phyloP scores from a whole-genome alignment of 2,329 filamentous ascomycete genomes.

The Penicillium sp. region DNA sequence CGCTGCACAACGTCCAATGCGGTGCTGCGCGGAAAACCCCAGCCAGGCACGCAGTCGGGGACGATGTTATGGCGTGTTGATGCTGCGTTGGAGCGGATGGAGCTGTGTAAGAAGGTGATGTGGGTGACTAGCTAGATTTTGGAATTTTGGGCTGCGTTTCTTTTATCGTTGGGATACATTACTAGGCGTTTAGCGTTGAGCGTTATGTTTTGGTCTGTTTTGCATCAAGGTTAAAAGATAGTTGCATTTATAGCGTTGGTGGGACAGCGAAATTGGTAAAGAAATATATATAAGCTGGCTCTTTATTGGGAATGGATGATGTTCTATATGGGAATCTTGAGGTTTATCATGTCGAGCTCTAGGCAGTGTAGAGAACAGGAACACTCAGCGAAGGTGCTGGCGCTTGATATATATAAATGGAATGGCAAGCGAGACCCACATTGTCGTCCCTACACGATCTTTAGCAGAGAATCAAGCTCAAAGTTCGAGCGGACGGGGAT shows the following conservation, averaged over 20 bases:
- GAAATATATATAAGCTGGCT: background rate
- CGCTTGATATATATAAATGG: background rate
- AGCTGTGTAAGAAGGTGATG: constrained; percentile 10
- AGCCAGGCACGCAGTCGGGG: constrained; percentile 15
- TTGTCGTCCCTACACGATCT: too few relatives aligned
- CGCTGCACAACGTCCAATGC: constrained; percentile 18
- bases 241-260: background rate
- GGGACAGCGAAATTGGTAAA: background rate
- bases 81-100: constrained; percentile 12
- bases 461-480: background rate
- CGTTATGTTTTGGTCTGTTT: background rate
- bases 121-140: constrained; percentile 12
- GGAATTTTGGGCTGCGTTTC: background rate
- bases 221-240: background rate
- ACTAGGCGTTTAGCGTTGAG: background rate
- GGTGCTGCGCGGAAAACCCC: constrained; percentile 17
- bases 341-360: background rate
- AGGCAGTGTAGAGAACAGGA: background rate
- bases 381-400: background rate
- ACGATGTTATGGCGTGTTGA: constrained; percentile 28
- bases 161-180: background rate
- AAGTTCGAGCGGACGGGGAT: background rate
- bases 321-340: background rate
- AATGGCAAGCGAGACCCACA: background rate
- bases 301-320: background rate